Conservation (phyloP, 305 asterid genomes). For the Salvia sclarea region DNA sequence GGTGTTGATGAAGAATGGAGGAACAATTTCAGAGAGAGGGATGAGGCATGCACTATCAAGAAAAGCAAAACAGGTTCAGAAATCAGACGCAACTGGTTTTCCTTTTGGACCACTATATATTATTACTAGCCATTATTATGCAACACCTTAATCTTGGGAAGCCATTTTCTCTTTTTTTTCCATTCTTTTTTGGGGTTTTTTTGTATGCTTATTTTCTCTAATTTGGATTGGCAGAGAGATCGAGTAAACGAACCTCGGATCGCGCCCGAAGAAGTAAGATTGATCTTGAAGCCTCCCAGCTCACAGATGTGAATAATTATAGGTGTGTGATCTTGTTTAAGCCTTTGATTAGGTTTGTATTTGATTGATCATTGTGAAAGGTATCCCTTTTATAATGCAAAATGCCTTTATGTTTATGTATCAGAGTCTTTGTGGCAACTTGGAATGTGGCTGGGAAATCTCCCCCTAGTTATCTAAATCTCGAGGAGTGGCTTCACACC, state of each 20-base stretch:
- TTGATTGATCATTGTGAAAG: not conserved
- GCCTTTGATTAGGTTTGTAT: not conserved
- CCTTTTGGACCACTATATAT: slow-evolving; percentile 68
- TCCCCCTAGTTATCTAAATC: slow-evolving; percentile 69
- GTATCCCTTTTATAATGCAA: not conserved
- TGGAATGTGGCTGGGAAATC: slow-evolving; percentile 98
- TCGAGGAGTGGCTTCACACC: slow-evolving; percentile 86
- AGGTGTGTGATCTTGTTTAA: slow-evolving; percentile 39
- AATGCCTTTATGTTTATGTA: not conserved
- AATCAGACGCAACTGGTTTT: slow-evolving; percentile 39
- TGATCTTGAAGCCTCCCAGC: slow-evolving; percentile 61
- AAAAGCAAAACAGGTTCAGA: slow-evolving; percentile 85
- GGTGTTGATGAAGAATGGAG: slow-evolving; percentile 95
- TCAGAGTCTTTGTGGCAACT: slow-evolving; percentile 77
- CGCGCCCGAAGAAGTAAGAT: slow-evolving; percentile 51
- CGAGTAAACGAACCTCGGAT: slow-evolving; percentile 38
- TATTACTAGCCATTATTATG: slow-evolving; percentile 28
- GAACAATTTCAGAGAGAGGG: slow-evolving; percentile 71
- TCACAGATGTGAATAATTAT: slow-evolving; percentile 59
- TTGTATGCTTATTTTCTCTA: slow-evolving; percentile 24
- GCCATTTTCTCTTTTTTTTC: not conserved
- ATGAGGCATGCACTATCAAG: slow-evolving; percentile 81
- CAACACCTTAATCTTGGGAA: slow-evolving; percentile 23
- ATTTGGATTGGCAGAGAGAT: slow-evolving; percentile 42
- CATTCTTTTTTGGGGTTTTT: not conserved